Percentiles rank a stretch among this genome's conserved stretches.
phyloP scores from a whole-genome alignment of 345 rosid species.

The Camelina neglecta region DNA sequence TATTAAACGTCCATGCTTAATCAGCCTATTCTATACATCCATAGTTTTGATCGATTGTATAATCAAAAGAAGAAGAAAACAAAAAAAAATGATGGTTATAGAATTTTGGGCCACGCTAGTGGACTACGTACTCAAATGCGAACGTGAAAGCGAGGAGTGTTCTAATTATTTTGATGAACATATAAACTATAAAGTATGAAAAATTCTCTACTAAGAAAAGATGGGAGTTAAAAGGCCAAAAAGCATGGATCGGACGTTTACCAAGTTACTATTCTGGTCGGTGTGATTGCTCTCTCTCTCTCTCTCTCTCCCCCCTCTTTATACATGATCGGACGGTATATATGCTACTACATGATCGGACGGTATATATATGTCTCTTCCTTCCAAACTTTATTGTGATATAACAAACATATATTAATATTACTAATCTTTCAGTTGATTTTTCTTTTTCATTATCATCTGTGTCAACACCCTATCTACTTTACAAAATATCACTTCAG shows the following conservation, averaged over 20 bases:
- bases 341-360: not conserved
- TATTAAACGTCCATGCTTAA: no score
- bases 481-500: constrained; percentile 27
- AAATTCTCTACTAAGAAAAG: not conserved
- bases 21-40: not conserved
- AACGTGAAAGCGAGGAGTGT: constrained; percentile 25
- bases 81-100: not conserved
- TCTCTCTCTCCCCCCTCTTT: not conserved
- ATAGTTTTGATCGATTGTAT: not conserved
- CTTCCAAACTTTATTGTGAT: not conserved
- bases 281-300: not conserved
- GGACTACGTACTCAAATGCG: constrained; percentile 10
- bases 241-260: constrained; percentile 2
- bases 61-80: not conserved
- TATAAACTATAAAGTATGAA: not conserved
- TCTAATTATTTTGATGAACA: constrained; percentile 7
- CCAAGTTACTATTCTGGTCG: constrained; percentile 10
- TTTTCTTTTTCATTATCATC: not conserved
- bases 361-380: not conserved
- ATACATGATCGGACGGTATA: constrained; percentile 16
- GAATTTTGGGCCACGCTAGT: constrained; percentile 19
- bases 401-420: not conserved
- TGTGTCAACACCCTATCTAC: constrained; percentile 17
- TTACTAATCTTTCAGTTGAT: not conserved
- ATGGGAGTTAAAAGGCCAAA: not conserved